Evolutionary conservation across 1,284 basidiomycete species (phyloP).

Genomic region (Moesziomyces globuligerus): DNA sequence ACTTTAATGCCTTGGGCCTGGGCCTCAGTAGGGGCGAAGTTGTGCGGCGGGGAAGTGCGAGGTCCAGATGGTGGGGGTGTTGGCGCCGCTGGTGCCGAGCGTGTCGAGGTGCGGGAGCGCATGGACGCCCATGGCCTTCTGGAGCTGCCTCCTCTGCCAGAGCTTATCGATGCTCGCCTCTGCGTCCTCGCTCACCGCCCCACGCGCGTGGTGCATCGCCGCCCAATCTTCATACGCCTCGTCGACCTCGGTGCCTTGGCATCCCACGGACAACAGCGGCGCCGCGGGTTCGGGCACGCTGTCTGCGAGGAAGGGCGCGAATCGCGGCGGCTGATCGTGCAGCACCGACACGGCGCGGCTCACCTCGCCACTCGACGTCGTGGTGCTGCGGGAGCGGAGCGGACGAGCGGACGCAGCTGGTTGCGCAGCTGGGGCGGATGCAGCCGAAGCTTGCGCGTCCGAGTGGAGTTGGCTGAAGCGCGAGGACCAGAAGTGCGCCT

Average conservation of each 20-base stretch:
- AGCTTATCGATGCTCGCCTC: conserved; percentile 32
- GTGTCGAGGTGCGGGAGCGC: conserved; percentile 22
- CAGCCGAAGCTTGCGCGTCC: too few relatives aligned
- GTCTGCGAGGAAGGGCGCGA: conserved; percentile 24
- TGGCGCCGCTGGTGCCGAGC: conserved; percentile 19
- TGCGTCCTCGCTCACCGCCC: conserved; percentile 33
- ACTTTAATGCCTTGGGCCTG: not conserved
- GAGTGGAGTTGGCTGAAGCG: conserved; percentile 18
- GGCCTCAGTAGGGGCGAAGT: conserved; percentile 37
- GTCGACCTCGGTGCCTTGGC: conserved; percentile 15
- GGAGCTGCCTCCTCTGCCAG: conserved; percentile 20
- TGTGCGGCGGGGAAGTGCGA: conserved; percentile 45
- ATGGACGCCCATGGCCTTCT: conserved; percentile 17
- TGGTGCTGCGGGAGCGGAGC: conserved; percentile 37
- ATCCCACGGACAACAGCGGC: not conserved
- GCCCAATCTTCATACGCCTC: conserved; percentile 48
- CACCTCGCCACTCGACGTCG: conserved; percentile 39
- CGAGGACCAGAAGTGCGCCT: conserved; percentile 42
- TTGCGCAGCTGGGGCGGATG: not conserved
- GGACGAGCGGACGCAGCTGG: conserved; percentile 1
- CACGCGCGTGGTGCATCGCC: conserved; percentile 42
- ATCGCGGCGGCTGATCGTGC: conserved; percentile 35
- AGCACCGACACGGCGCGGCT: conserved; percentile 37
- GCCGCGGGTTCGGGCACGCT: not conserved
- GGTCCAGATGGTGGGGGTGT: conserved; percentile 39